Evolutionary conservation across 2,329 filamentous ascomycete genomes (phyloP), one percentile per base, ranked within the genome.

Genomic region (Phaeomoniella chlamydospora): DNA sequence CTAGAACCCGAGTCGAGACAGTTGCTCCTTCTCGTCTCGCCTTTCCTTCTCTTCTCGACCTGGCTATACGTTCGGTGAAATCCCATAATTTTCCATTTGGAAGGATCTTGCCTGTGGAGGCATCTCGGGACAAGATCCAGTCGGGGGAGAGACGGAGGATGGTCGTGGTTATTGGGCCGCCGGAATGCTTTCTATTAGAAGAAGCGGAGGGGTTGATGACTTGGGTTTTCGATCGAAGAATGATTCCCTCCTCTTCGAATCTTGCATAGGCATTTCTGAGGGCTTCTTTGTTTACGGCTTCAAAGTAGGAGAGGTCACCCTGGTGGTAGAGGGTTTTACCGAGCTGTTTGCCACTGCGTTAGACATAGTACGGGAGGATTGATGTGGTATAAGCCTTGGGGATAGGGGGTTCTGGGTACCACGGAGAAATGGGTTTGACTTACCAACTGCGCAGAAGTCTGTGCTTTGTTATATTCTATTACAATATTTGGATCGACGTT

Each of bases 321-420:
- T 98, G 88, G 54, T 98, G 88, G 52, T 94, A 98, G 1, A 98
- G 69, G 0, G 90, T 96, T 60, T 98, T 96, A 37, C 90, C 90
- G 18, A 94, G 74, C 22, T 26, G n/a, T n/a, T n/a, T n/a, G n/a
- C 22, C 22, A 26, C 6, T 6, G n/a, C 72, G 47, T 15, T 56
- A 32, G 17, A 38, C 29, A 11, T 15, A 33, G 52, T 49, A 54
- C 44, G 46, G 40, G n/a, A 14, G 3, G 15, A 13, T 14, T 15
- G 12, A 11, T 31, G n/a, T 17, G 19, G 13, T 5, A 15, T 15
- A 34, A 22, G 9, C 6, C 9, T 17, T 12, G 29, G 6, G 19
- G 14, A 34, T 16, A 34, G 19, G 2, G 16, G 14, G 18, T 9
- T 15, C 10, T 13, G 11, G 22, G 5, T 10, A 29, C 30, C n/a